phyloP scores from a whole-genome alignment of 345 rosid genomes.

The Eucalyptus paniculata region DNA sequence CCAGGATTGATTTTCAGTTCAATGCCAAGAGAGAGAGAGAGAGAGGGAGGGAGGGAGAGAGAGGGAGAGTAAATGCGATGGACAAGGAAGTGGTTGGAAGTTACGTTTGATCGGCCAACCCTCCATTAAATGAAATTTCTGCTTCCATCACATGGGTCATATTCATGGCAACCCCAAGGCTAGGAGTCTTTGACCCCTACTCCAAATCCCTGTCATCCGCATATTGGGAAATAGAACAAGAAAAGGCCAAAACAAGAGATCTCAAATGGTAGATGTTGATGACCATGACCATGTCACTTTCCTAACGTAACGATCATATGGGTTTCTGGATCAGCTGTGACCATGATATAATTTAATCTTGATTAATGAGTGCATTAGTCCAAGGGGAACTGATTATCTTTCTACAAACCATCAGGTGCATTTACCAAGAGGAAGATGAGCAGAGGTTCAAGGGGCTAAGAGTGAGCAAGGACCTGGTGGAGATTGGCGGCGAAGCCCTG shows the following conservation, averaged over 20 bases:
- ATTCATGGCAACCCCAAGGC: background rate
- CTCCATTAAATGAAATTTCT: background rate
- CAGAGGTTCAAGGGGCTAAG: slow-evolving; percentile 63
- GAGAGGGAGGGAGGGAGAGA: background rate
- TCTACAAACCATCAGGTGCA: slow-evolving; percentile 25
- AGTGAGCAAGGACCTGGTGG: slow-evolving; percentile 72
- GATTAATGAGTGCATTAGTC: background rate
- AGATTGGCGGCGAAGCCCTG: slow-evolving; percentile 84
- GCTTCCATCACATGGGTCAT: background rate
- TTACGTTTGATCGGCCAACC: background rate
- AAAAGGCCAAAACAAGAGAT: background rate
- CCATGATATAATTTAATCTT: background rate
- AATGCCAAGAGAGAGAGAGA: background rate
- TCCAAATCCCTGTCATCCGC: background rate
- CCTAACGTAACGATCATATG: background rate
- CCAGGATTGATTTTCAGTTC: background rate
- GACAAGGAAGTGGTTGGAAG: background rate
- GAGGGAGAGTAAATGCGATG: background rate
- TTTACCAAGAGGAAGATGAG: slow-evolving; percentile 86
- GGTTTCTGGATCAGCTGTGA: background rate
- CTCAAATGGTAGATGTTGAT: background rate
- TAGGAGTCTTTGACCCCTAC: background rate
- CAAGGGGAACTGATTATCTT: background rate
- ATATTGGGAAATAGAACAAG: background rate
- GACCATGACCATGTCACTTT: background rate